Evolutionary conservation across 2,329 filamentous ascomycete genomes (phyloP).

Genomic region (Cytospora chrysosperma): DNA sequence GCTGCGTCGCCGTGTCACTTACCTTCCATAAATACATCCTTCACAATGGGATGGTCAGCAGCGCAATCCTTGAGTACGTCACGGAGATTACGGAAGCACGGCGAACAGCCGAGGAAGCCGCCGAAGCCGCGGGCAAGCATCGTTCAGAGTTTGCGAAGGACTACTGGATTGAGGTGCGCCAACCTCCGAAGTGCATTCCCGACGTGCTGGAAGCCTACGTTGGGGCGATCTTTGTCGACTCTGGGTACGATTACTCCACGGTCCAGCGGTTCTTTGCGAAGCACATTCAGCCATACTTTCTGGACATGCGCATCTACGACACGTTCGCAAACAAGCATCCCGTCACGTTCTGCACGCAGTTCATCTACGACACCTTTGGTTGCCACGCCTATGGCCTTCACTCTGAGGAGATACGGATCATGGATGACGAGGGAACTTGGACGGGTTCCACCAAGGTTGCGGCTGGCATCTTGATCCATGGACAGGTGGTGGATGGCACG

Average conservation of each 20-base stretch:
- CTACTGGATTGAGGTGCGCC: constrained; percentile 66
- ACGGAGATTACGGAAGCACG: constrained; percentile 50
- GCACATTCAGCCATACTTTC: constrained; percentile 75
- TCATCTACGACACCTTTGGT: constrained; percentile 62
- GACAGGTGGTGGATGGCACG: constrained; percentile 61
- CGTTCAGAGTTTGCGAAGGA: constrained; percentile 50
- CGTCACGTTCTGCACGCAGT: constrained; percentile 67
- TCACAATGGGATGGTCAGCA: constrained; percentile 46
- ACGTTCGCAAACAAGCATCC: constrained; percentile 84
- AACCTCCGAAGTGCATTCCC: constrained; percentile 72
- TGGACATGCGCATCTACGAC: constrained; percentile 85
- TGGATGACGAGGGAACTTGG: constrained; percentile 28
- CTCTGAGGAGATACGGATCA: constrained; percentile 47
- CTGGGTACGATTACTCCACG: constrained; percentile 70
- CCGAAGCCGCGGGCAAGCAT: constrained; percentile 35
- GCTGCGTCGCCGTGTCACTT: constrained; percentile 74
- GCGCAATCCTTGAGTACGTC: constrained; percentile 54
- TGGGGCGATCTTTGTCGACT: constrained; percentile 89
- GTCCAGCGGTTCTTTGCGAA: constrained; percentile 76
- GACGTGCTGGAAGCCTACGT: constrained; percentile 89
- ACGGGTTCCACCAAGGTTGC: constrained; percentile 49
- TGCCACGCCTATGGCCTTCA: constrained; percentile 62
- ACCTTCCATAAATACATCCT: constrained; percentile 74
- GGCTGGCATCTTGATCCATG: constrained; percentile 76
- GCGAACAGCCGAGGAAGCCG: constrained; percentile 35